Conservation (phyloP, 805 yeast genomes). For the Schizosaccharomyces octosporus region DNA sequence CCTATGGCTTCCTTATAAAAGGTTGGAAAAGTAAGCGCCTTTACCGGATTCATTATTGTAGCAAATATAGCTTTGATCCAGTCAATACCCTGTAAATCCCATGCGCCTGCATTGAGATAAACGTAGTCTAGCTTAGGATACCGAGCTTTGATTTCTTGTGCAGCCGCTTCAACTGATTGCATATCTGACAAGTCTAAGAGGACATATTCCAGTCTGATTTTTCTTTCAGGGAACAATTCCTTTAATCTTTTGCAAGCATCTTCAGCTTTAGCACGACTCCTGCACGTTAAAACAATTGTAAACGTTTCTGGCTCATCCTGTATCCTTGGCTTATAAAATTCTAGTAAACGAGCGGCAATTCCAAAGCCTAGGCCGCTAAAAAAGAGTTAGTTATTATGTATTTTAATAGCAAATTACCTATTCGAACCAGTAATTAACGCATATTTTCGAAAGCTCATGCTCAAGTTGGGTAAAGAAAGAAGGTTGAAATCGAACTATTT, state of each 20-base stretch:
- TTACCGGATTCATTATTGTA: conserved; percentile 44
- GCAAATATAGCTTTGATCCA: conserved; percentile 52
- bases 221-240: conserved; percentile 8
- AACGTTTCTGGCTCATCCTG: conserved; percentile 29
- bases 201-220: conserved; percentile 54
- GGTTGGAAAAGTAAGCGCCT: conserved; percentile 50
- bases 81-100: conserved; percentile 65
- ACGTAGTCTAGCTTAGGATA: conserved; percentile 51
- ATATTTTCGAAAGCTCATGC: neutral
- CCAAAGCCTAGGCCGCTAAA: conserved; percentile 56
- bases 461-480: neutral
- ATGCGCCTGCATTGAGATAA: conserved; percentile 75
- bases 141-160: conserved; percentile 38
- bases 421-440: conserved; percentile 1
- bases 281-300: conserved; percentile 67
- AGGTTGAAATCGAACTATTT: neutral
- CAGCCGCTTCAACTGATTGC: conserved; percentile 60
- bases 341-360: conserved; percentile 57
- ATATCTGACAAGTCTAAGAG: conserved; percentile 75
- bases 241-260: conserved; percentile 37
- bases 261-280: conserved; percentile 66
- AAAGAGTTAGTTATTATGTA: neutral
- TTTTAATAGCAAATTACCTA: neutral
- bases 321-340: conserved; percentile 13
- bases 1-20: conserved; percentile 69